Evolutionary conservation across 106 monocot species (phyloP).

Genomic region (Acorus gramineus): DNA sequence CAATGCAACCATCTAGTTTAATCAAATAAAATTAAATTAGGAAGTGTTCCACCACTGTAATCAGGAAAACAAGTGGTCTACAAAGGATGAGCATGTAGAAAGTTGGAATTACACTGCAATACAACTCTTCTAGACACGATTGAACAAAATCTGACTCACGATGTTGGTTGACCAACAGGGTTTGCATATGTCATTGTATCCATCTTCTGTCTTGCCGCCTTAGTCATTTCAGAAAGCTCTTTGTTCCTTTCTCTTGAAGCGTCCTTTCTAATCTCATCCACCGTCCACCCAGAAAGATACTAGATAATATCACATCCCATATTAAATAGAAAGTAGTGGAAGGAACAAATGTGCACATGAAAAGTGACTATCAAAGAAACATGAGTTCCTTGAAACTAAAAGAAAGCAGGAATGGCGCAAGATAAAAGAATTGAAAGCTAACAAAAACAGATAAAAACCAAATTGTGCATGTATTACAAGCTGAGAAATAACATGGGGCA

Average conservation of each 20-base stretch:
- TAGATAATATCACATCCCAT: slow-evolving; percentile 2
- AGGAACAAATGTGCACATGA: background rate
- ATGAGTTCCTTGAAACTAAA: too few relatives aligned
- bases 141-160: slow-evolving; percentile 21
- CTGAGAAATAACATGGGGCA: too few relatives aligned
- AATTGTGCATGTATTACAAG: too few relatives aligned
- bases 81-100: background rate
- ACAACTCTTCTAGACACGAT: background rate
- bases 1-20: too few relatives aligned
- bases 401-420: too few relatives aligned
- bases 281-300: slow-evolving; percentile 62
- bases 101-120: background rate
- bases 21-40: too few relatives aligned
- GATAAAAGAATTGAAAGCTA: too few relatives aligned
- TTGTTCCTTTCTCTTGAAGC: slow-evolving; percentile 53
- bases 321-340: background rate
- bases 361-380: background rate
- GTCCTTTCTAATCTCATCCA: slow-evolving; percentile 64
- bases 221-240: slow-evolving; percentile 21
- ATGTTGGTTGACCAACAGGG: slow-evolving; percentile 16
- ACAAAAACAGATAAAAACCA: too few relatives aligned
- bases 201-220: slow-evolving; percentile 22
- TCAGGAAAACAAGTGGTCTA: background rate
- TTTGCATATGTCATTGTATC: slow-evolving; percentile 15
- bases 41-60: background rate